Evolutionary conservation across 1,139 yeast genomes (phyloP).

Genomic region (Hemisphaericaspora xylofermentans): DNA sequence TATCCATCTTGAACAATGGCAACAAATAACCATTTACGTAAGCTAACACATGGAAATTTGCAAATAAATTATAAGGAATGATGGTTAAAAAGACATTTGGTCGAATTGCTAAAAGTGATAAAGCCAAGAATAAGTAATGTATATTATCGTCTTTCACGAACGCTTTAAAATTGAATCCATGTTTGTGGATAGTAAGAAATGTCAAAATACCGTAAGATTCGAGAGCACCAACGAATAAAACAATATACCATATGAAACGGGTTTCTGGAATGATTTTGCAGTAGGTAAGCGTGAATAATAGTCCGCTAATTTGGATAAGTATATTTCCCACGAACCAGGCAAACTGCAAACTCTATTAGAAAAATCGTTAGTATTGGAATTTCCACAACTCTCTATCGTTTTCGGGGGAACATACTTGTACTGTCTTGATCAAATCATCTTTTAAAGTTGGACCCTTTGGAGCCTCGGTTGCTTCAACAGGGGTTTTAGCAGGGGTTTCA

Average conservation of each 20-base stretch:
- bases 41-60: slow-evolving; percentile 60
- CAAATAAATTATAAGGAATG: slow-evolving; percentile 54
- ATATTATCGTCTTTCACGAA: slow-evolving; percentile 46
- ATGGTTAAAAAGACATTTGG: slow-evolving; percentile 45
- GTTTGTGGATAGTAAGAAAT: slow-evolving; percentile 48
- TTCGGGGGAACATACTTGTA: slow-evolving; percentile 16
- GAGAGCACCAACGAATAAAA: slow-evolving; percentile 63
- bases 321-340: slow-evolving; percentile 75
- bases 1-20: slow-evolving; percentile 59
- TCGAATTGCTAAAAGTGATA: slow-evolving; percentile 35
- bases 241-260: slow-evolving; percentile 53
- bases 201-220: slow-evolving; percentile 77
- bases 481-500: no score
- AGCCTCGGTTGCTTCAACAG: no score
- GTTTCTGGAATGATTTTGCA: slow-evolving; percentile 21
- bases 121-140: slow-evolving; percentile 49
- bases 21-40: slow-evolving; percentile 62
- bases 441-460: slow-evolving; percentile 9
- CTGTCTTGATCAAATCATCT: slow-evolving; percentile 17
- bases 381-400: not conserved
- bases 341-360: slow-evolving; percentile 47
- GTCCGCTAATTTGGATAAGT: slow-evolving; percentile 54
- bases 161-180: slow-evolving; percentile 32
- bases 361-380: slow-evolving; percentile 14
- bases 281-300: slow-evolving; percentile 54